Base-by-base conservation (phyloP, 805 yeast species). In the Kurtzmaniella cleridarum region DNA sequence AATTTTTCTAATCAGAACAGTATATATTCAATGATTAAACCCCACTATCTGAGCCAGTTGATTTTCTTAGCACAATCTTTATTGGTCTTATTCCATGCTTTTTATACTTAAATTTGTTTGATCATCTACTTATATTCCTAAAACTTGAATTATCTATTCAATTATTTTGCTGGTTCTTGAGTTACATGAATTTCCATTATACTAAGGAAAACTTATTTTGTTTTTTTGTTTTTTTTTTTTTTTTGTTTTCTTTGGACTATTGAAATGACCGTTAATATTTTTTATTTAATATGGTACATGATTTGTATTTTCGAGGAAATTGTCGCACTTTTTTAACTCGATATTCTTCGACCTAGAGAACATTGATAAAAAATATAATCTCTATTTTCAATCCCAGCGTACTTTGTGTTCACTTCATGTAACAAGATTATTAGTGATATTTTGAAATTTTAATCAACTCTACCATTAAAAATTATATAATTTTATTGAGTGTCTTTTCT, bases 401-500 rank as follows among this genome's bases (percentile, higher is more conserved):
- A n/a, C n/a, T n/a, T n/a, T n/a, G n/a, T n/a, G n/a, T n/a, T n/a
- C n/a, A n/a, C n/a, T n/a, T n/a, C n/a, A n/a, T n/a, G n/a, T n/a
- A n/a, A n/a, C n/a, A n/a, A n/a, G n/a, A n/a, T n/a, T n/a, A n/a
- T n/a, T n/a, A n/a, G n/a, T n/a, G n/a, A n/a, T n/a, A n/a, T n/a
- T n/a, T n/a, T n/a, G n/a, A n/a, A 20, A 53, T 50, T 42, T 63
- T 59, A 26, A 63, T 46, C 5, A 41, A 30, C 11, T 62, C 60
- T 38, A 66, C 51, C 27, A 64, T n/a, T n/a, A n/a, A n/a, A n/a
- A n/a, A n/a, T n/a, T n/a, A n/a, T n/a, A n/a, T n/a, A n/a, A n/a
- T n/a, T n/a, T n/a, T n/a, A n/a, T n/a, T n/a, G n/a, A n/a, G n/a
- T n/a, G n/a, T n/a, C n/a, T n/a, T n/a, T n/a, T n/a, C n/a, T n/a